Conservation (phyloP, 176 grass and related monocot species). For the Neostapfia colusana region DNA sequence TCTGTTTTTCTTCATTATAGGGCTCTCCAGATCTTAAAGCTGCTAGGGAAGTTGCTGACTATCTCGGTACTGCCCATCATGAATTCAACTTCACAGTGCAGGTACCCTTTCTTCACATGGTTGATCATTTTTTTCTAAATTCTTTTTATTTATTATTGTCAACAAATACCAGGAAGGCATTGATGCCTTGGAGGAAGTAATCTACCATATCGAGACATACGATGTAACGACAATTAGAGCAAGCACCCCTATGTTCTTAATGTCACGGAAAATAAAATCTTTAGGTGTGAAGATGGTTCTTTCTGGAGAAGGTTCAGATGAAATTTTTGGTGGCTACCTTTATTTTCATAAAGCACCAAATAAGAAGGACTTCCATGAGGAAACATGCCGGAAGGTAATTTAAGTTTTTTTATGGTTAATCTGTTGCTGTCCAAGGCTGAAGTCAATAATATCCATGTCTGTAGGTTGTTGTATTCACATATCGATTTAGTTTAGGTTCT, state of each 20-base stretch:
- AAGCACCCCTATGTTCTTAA: slow-evolving; percentile 97
- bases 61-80: slow-evolving; percentile 85
- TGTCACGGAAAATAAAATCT: slow-evolving; percentile 98
- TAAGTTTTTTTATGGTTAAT: neutral
- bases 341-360: slow-evolving; percentile 99
- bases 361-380: slow-evolving; percentile 94
- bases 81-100: slow-evolving; percentile 98
- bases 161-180: slow-evolving; percentile 77
- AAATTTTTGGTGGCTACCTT: slow-evolving; percentile 97
- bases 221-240: slow-evolving; percentile 94
- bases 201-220: slow-evolving; percentile 88
- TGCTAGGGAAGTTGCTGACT: slow-evolving; percentile 97
- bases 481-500: neutral
- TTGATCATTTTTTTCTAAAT: neutral
- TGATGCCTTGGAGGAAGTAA: slow-evolving; percentile 93
- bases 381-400: slow-evolving; percentile 88
- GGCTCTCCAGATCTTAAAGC: slow-evolving; percentile 98
- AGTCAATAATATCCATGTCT: neutral
- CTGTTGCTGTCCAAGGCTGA: slow-evolving; percentile 17
- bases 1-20: slow-evolving; percentile 37
- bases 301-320: slow-evolving; percentile 95
- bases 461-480: neutral
- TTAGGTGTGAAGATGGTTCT: slow-evolving; percentile 99
- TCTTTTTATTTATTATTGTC: slow-evolving; percentile 22
- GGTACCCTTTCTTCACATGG: slow-evolving; percentile 42